Evolutionary conservation across 2,329 filamentous ascomycete species (phyloP).

Genomic region (Mycosphaerella sp.): DNA sequence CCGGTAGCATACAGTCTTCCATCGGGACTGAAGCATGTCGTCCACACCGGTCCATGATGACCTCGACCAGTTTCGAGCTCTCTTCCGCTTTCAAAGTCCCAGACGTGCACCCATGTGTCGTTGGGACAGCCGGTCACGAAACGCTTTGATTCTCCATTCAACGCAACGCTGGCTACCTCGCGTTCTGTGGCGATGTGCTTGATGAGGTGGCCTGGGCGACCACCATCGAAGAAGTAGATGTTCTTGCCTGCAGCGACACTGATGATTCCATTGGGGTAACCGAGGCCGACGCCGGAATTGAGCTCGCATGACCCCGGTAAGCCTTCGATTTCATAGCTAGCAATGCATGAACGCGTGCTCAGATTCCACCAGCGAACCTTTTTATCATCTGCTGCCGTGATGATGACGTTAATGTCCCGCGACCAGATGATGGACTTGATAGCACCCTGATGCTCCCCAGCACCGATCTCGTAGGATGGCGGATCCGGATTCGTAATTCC

Average conservation of each 20-base stretch:
- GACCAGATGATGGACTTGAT: constrained; percentile 95
- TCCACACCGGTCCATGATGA: constrained; percentile 97
- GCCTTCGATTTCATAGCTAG: constrained; percentile 71
- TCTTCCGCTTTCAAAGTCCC: constrained; percentile 74
- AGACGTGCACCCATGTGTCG: constrained; percentile 95
- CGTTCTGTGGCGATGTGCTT: constrained; percentile 76
- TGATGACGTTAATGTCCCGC: constrained; percentile 74
- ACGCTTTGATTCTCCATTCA: constrained; percentile 73
- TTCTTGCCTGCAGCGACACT: constrained; percentile 91
- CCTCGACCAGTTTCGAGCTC: constrained; percentile 93
- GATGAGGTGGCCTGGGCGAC: constrained; percentile 59
- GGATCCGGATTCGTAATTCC: constrained; percentile 10
- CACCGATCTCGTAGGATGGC: constrained; percentile 78
- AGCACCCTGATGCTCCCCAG: constrained; percentile 72
- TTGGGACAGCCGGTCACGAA: constrained; percentile 85
- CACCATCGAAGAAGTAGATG: constrained; percentile 84
- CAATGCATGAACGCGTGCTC: constrained; percentile 65
- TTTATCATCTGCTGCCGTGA: constrained; percentile 86
- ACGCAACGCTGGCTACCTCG: constrained; percentile 81
- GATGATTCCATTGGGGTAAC: constrained; percentile 61
- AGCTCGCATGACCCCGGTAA: constrained; percentile 90
- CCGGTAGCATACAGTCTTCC: constrained; percentile 94
- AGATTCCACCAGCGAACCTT: constrained; percentile 93
- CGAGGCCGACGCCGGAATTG: constrained; percentile 55
- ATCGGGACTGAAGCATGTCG: constrained; percentile 86